Conservation (phyloP, 768 basidiomycete species). For the Phallus indusiatus region DNA sequence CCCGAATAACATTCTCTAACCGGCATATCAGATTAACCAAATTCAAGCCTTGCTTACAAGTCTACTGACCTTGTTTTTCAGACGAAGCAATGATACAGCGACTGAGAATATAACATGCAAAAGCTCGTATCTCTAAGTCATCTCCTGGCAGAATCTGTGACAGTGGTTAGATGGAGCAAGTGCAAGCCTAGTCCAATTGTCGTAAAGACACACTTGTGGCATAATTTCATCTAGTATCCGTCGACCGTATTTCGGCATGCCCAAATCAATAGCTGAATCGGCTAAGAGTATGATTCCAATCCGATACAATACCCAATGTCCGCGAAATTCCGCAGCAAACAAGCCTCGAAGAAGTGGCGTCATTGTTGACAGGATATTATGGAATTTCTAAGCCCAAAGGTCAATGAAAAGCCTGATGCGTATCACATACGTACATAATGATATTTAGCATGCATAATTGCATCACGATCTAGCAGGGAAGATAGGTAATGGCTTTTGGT, state of each 20-base stretch:
- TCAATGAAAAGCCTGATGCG: neutral
- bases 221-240: slow-evolving; percentile 68
- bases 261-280: slow-evolving; percentile 69
- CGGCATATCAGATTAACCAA: slow-evolving; percentile 24
- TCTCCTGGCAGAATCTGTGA: slow-evolving; percentile 56
- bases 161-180: neutral
- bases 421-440: slow-evolving; percentile 3
- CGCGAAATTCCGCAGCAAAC: slow-evolving; percentile 76
- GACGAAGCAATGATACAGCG: slow-evolving; percentile 56
- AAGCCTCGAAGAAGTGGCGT: slow-evolving; percentile 61
- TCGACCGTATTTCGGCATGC: slow-evolving; percentile 56
- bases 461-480: slow-evolving; percentile 4
- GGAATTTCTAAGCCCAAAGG: slow-evolving; percentile 38
- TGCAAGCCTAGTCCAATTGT: neutral
- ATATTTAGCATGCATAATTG: slow-evolving; percentile 8
- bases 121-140: slow-evolving; percentile 68
- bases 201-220: slow-evolving; percentile 51
- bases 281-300: slow-evolving; percentile 64
- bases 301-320: slow-evolving; percentile 57
- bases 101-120: slow-evolving; percentile 64
- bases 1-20: slow-evolving; percentile 32
- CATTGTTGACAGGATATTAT: slow-evolving; percentile 52
- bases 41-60: neutral
- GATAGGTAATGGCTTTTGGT: neutral
- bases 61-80: slow-evolving; percentile 7